Conservation (phyloP, 352 stramenopile species). For the Pythium sukuiense region DNA sequence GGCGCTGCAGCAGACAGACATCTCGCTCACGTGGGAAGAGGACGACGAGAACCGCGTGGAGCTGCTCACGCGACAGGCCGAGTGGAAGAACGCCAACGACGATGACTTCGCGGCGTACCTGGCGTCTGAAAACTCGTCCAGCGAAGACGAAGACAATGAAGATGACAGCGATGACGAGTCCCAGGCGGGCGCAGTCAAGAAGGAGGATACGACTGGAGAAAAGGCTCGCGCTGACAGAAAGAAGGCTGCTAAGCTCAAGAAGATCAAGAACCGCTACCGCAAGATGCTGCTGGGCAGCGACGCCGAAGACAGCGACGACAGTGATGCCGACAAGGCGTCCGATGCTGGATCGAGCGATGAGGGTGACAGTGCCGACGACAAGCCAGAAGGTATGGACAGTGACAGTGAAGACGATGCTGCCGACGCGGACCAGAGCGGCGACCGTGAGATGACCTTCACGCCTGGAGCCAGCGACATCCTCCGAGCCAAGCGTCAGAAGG, state of each 20-base stretch:
- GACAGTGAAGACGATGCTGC: conserved; percentile 25
- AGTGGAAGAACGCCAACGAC: conserved; percentile 88
- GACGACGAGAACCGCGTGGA: conserved; percentile 91
- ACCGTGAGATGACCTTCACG: conserved; percentile 88
- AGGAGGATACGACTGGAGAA: conserved; percentile 10
- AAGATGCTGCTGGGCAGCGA: conserved; percentile 78
- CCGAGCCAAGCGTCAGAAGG: conserved; percentile 72
- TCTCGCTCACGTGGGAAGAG: conserved; percentile 96
- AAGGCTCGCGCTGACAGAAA: conserved; percentile 47
- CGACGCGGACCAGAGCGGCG: conserved; percentile 28
- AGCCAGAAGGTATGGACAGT: conserved; percentile 20
- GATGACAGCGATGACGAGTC: conserved; percentile 49
- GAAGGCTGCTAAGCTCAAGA: conserved; percentile 70
- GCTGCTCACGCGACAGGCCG: conserved; percentile 65
- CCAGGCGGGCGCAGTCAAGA: no score
- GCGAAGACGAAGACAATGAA: conserved; percentile 53
- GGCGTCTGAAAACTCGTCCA: conserved; percentile 76
- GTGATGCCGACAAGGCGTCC: conserved; percentile 30
- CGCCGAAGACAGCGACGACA: conserved; percentile 57
- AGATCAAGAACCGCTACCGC: conserved; percentile 79
- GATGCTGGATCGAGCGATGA: conserved; percentile 39
- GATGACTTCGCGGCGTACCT: conserved; percentile 95
- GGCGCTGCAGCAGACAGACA: conserved; percentile 91
- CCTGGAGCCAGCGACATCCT: conserved; percentile 67
- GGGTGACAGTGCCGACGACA: conserved; percentile 31